These are phyloP conservation scores for Canariomyces notabilis DNA, from an alignment of 2,329 filamentous ascomycete species.

Conservation along the genomic window DNA sequence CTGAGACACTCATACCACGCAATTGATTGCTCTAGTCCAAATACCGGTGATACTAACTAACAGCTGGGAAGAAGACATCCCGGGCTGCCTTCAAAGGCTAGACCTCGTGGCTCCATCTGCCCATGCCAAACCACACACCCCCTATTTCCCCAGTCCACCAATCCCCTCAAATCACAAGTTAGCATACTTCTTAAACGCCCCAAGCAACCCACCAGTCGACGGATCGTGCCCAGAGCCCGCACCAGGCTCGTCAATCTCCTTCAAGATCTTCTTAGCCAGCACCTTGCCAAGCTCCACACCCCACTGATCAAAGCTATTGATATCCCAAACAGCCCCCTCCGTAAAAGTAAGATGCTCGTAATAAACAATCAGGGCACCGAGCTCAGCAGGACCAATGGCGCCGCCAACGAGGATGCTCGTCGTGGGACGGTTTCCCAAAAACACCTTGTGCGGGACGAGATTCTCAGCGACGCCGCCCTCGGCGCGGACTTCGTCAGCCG, in stretches of 20 bases:
- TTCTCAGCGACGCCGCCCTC: conserved; percentile 64
- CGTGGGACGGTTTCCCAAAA: conserved; percentile 94
- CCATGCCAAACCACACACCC: neutral
- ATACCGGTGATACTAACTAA: no score
- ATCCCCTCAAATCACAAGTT: conserved; percentile 35
- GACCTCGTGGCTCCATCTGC: neutral
- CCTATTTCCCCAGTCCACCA: neutral
- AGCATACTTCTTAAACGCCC: conserved; percentile 78
- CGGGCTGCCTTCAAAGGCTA: no score
- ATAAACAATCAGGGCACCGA: conserved; percentile 95
- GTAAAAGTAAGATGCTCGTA: conserved; percentile 99
- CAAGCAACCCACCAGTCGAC: conserved; percentile 84
- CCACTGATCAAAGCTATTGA: conserved; percentile 99
- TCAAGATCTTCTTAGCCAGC: conserved; percentile 84
- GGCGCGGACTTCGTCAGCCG: conserved; percentile 69
- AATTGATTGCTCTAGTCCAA: no score
- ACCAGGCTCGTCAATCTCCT: conserved; percentile 76
- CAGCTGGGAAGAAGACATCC: no score
- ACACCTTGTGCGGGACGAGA: conserved; percentile 96
- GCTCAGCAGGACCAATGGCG: conserved; percentile 87
- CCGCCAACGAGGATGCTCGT: conserved; percentile 87
- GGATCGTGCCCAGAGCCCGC: conserved; percentile 72
- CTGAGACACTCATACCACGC: no score
- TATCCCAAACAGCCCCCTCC: conserved; percentile 97
- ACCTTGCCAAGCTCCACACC: conserved; percentile 97